phyloP scores from a whole-genome alignment of 73 alveolate genomes.

The Paramecium octaurelia region DNA sequence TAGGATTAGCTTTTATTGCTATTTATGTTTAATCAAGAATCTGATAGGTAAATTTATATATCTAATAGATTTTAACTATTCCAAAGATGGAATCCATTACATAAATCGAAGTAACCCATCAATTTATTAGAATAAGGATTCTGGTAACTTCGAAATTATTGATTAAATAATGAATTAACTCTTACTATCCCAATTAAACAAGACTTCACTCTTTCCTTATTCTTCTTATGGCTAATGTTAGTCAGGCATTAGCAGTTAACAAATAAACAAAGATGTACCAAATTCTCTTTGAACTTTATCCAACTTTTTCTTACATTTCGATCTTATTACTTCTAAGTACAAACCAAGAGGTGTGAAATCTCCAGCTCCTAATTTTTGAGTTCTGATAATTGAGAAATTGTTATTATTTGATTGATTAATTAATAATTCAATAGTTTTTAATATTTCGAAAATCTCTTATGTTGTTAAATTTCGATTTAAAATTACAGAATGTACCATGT shows the following conservation, averaged over 20 bases:
- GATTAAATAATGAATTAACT: background rate
- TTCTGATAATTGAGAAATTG: background rate
- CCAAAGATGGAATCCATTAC: background rate
- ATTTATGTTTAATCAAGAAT: background rate
- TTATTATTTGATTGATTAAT: background rate
- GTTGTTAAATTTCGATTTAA: background rate
- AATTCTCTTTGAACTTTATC: conserved; percentile 38
- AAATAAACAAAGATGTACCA: background rate
- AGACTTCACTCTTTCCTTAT: background rate
- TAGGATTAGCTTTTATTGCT: background rate
- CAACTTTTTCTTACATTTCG: background rate
- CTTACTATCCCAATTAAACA: background rate
- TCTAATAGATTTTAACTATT: background rate
- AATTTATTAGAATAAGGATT: background rate
- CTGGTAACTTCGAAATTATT: background rate
- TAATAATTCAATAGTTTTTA: background rate
- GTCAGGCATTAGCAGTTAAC: background rate
- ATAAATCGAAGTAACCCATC: background rate
- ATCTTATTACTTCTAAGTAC: background rate
- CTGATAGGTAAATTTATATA: background rate
- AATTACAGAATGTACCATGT: background rate
- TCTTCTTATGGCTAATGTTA: background rate
- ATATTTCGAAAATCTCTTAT: background rate
- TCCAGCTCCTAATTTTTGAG: background rate
- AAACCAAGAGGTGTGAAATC: background rate